Base-by-base conservation (phyloP, 2,329 filamentous ascomycete species). In the Microdochium trichocladiopsis region DNA sequence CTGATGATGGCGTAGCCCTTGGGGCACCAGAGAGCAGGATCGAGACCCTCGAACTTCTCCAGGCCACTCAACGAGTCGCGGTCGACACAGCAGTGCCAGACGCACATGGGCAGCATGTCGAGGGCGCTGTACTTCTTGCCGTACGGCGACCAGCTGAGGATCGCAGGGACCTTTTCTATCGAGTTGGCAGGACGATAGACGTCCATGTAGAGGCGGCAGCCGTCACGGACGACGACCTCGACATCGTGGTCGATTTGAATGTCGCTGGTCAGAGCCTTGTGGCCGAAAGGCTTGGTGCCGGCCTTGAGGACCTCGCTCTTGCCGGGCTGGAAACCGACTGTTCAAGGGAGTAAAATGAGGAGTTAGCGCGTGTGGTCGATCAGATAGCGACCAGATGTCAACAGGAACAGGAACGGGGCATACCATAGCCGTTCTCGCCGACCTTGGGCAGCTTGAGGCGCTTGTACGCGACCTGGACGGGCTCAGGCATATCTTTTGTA, bases 391-490 rank as follows among this genome's bases (percentile, higher is more conserved):
- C n/a, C n/a, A n/a, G n/a, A n/a, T n/a, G n/a, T n/a, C n/a, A n/a
- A n/a, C n/a, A n/a, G n/a, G n/a, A n/a, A n/a, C n/a, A n/a, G n/a
- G n/a, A n/a, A n/a, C 28, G 60, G 12, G 6, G 18, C 33, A 16
- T 16, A 37, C 33, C 33, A 49, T 74, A 74, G 54, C 68, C 68
- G 56, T 73, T 74, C 28, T 67, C 63, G 23, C 69, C 71, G 2
- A 66, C 52, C 25, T 67, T 62, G 16, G 71, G 68, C 54, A 65
- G 36, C 16, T 51, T 51, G 5, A 60, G 50, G 12, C 53, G 48
- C 52, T 52, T 57, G 47, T 52, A 52, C 48, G 58, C 57, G 22
- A 57, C 55, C 48, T 60, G 58, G n/a, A 56, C 48, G 10, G 55
- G 53, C 24, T 53, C 49, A 6, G 58, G 58, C 54, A 58, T 58